Conservation (phyloP, 2,329 filamentous ascomycete species). For the Cephalotrichum gorgonifer region DNA sequence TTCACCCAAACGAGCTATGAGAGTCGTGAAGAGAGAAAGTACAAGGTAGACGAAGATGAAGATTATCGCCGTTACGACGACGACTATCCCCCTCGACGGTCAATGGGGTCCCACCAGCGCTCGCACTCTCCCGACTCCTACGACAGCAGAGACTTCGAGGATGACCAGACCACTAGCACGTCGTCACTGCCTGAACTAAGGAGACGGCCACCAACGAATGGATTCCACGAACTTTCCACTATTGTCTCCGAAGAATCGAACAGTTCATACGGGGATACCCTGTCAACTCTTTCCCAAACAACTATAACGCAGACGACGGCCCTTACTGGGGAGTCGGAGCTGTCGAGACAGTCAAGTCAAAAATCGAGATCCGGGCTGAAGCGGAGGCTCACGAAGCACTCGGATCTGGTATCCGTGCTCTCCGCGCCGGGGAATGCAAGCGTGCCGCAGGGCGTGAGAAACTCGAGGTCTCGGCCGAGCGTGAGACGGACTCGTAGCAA, state of each 20-base stretch:
- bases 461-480: slow-evolving; percentile 58
- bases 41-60: slow-evolving; percentile 11
- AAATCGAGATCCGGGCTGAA: slow-evolving; percentile 38
- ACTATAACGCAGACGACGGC: slow-evolving; percentile 43
- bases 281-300: slow-evolving; percentile 37
- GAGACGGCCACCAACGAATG: slow-evolving; percentile 39
- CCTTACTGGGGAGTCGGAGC: slow-evolving; percentile 33
- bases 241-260: slow-evolving; percentile 41
- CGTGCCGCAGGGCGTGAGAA: slow-evolving; percentile 37
- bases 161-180: slow-evolving; percentile 9
- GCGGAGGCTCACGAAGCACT: slow-evolving; percentile 77
- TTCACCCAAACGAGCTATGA: slow-evolving; percentile 36
- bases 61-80: slow-evolving; percentile 16
- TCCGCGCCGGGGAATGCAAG: slow-evolving; percentile 55
- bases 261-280: slow-evolving; percentile 33
- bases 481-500: slow-evolving; percentile 63
- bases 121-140: slow-evolving; percentile 7
- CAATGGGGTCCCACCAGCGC: slow-evolving; percentile 5
- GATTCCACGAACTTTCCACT: slow-evolving; percentile 45
- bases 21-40: slow-evolving; percentile 31
- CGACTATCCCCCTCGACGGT: not conserved
- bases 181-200: slow-evolving; percentile 13
- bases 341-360: slow-evolving; percentile 27
- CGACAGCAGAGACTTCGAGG: slow-evolving; percentile 8
- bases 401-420: slow-evolving; percentile 86